Base-by-base conservation (phyloP, 352 stramenopile genomes). In the Thalassiosira hispida region DNA sequence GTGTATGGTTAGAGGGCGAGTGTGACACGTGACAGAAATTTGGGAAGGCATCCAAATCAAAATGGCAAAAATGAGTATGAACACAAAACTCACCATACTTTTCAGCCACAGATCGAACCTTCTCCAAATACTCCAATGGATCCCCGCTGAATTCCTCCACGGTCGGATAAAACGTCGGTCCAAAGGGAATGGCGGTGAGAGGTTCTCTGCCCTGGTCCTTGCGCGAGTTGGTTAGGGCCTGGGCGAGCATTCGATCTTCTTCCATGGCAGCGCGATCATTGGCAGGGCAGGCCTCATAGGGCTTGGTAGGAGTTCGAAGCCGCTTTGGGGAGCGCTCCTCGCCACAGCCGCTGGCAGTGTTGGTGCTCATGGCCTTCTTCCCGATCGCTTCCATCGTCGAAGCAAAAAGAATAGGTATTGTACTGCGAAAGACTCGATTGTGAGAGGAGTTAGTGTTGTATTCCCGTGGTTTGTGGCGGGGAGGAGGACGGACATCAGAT, bases 71-170 rank as follows among this genome's bases (percentile, higher is more conserved):
- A 27, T 6, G 20, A 55, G 40, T 2, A 47, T 16, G 18, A 9
- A 47, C n/a, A 52, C 20, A 47, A 49, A 55, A 66, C 57, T 66
- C 22, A 66, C 97, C 97, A 61, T 97, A 97, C 63, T 93, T 84
- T 88, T 97, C 94, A 20, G 95, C 97, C 57, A 97, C 95, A 53
- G 94, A 88, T 29, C 95, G 90, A 79, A 94, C 90, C 40, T 91
- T 94, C 20, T 91, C 81, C 51, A 94, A 84, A 70, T 91, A 94
- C 40, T 86, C 42, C 40, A 94, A 73, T 12, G 86, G 84, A 79
- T 87, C 89, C 31, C 76, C 84, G 62, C 86, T 78, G 62, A 94
- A 90, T 16, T 94, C 89, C 64, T 91, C 81, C 9, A 89, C 66
- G 1, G 89, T 89, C 20, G 89, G 89, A 76, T 88, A 92, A 72